Base-by-base conservation (phyloP, 768 basidiomycete species). In the Russula ochroleuca region DNA sequence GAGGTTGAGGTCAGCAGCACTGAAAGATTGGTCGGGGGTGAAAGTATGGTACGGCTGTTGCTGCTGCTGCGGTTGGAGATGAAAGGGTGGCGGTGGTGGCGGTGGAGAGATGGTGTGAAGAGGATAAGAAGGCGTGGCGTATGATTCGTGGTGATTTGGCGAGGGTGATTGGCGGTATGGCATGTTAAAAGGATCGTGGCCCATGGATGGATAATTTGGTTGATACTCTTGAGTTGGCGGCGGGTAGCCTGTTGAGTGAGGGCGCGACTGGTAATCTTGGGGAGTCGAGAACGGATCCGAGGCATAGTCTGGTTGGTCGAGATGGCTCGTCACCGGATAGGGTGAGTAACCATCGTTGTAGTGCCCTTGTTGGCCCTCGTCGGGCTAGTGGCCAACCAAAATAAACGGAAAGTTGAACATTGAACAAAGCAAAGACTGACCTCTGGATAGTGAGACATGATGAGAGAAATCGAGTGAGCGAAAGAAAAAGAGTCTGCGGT, bases 341-440 rank as follows among this genome's bases (percentile, higher is more conserved):
- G 82, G 79, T 64, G 75, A 77, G 72, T 85, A 85, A 0, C 86
- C 85, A 63, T 90, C 87, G 69, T 87, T 86, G 73, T 88, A 87
- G 61, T 80, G 81, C 33, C 81, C 74, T 19, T 75, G 79, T 67
- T 86, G 86, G 15, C 78, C 83, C 72, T 88, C 85, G 72, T 89
- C 85, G 5, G 83, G 80, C 84, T 88, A 59, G 19, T 13, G 13
- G 21, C 28, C 28, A 5, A 59, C 19, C 15, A 3, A 40, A 45
- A 21, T 45, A 17, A 53, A 33, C 13, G 43, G 17, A 48, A 0
- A 14, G 5, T 3, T 9, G 23, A 2, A 14, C 10, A 3, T 9
- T 25, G 2, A 56, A 54, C 6, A n/a, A 19, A 5, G 35, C 11
- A 15, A 62, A 49, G 19, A 72, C 75, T 67, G 62, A 76, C 79